phyloP scores from a whole-genome alignment of 108 stramenopile genomes.

The Skeletonema costatum region DNA sequence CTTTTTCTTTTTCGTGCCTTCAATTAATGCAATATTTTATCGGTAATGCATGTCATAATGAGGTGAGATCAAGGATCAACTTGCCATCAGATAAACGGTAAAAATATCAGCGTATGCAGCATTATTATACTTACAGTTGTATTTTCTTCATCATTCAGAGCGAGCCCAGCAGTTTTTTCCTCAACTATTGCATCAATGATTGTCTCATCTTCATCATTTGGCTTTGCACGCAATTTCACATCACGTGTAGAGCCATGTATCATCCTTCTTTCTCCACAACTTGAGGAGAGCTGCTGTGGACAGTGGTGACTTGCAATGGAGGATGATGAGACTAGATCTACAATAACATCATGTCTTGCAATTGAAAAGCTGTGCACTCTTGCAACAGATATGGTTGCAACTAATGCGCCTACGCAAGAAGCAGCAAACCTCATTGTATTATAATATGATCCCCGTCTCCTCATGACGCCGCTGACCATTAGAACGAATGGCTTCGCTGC shows the following conservation, averaged over 20 bases:
- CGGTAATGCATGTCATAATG: not conserved
- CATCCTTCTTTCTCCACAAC: not conserved
- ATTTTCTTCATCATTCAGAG: conserved; percentile 25
- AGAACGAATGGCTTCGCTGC: too few relatives aligned
- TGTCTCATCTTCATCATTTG: conserved; percentile 7
- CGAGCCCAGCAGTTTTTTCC: conserved; percentile 25
- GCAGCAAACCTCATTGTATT: not conserved
- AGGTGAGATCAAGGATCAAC: not conserved
- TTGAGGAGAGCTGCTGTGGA: not conserved
- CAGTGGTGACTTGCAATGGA: not conserved
- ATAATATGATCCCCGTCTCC: not conserved
- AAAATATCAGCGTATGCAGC: not conserved
- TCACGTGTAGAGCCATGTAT: not conserved
- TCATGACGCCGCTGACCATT: too few relatives aligned
- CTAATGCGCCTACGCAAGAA: not conserved
- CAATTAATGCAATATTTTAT: not conserved
- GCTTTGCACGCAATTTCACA: not conserved
- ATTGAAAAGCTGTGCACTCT: not conserved
- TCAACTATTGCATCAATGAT: conserved; percentile 47
- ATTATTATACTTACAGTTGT: conserved; percentile 25
- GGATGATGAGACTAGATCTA: not conserved
- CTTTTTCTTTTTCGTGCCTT: conserved; percentile 28
- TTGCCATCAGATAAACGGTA: not conserved
- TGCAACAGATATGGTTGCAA: not conserved
- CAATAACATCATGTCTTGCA: not conserved